Conservation (phyloP, 179 eudicot species). For the Drosera spatulata region DNA sequence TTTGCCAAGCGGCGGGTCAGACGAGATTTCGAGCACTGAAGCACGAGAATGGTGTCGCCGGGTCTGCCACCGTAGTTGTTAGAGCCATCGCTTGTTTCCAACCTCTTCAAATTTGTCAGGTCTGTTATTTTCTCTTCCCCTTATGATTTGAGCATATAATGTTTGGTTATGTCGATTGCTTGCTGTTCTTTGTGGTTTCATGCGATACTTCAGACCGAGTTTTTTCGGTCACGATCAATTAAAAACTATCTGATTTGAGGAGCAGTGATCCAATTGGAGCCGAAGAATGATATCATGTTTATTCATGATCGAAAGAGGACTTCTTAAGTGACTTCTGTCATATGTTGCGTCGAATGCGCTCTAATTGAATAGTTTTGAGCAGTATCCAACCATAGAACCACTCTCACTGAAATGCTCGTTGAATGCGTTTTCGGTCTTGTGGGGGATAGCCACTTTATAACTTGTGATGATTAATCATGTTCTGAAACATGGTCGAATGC, state of each 20-base stretch:
- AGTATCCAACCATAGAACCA: no score
- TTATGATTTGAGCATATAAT: background rate
- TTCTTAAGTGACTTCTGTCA: background rate
- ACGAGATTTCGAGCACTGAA: slow-evolving; percentile 95
- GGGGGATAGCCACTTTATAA: no score
- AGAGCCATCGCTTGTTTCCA: slow-evolving; percentile 97
- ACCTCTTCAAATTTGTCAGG: slow-evolving; percentile 96
- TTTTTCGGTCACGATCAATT: no score
- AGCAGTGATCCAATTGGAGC: no score
- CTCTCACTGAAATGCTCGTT: no score
- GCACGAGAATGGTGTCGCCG: slow-evolving; percentile 85
- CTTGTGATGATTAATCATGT: no score
- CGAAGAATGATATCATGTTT: background rate
- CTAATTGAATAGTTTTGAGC: no score
- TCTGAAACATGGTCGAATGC: no score
- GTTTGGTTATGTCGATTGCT: background rate
- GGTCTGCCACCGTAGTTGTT: slow-evolving; percentile 77
- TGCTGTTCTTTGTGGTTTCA: background rate
- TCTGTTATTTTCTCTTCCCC: slow-evolving; percentile 10
- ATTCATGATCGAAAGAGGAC: background rate
- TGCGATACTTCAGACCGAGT: no score
- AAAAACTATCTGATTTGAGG: no score
- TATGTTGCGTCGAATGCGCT: background rate
- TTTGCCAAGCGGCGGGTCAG: slow-evolving; percentile 94
- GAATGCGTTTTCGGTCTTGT: no score